These are phyloP conservation scores for Pseudopithomyces maydicus DNA, from an alignment of 2,329 filamentous ascomycete species.

Conservation along the genomic window DNA sequence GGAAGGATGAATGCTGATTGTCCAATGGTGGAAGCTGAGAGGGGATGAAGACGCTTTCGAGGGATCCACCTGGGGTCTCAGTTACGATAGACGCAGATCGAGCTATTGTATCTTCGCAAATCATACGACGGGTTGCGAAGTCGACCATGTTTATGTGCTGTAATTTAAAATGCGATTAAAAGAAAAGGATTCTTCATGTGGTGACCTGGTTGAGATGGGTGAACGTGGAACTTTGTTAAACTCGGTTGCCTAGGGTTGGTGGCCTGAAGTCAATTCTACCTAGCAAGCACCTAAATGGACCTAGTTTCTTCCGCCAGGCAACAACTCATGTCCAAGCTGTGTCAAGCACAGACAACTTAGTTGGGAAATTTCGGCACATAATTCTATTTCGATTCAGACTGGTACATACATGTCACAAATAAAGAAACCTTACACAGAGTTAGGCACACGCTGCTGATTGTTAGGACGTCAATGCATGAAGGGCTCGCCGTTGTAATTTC, in stretches of 20 bases:
- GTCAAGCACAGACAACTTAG: no score
- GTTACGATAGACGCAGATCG: slow-evolving; percentile 17
- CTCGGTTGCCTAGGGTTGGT: not conserved
- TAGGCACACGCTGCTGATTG: not conserved
- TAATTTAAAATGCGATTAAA: not conserved
- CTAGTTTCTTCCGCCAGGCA: not conserved
- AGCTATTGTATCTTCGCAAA: slow-evolving; percentile 27
- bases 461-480: no score
- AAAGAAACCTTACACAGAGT: no score
- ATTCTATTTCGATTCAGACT: no score
- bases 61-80: slow-evolving; percentile 16
- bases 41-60: slow-evolving; percentile 21
- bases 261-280: not conserved
- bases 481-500: no score
- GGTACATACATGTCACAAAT: no score
- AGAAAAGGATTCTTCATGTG: no score
- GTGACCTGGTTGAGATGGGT: not conserved
- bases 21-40: slow-evolving; percentile 19
- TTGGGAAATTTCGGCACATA: no score
- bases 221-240: not conserved
- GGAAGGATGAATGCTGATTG: slow-evolving; percentile 9
- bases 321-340: no score
- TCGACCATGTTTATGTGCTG: slow-evolving; percentile 15
- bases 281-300: not conserved
- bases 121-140: slow-evolving; percentile 20